Evolutionary conservation across 2,329 filamentous ascomycete genomes (phyloP), one percentile per base, ranked within the genome.

Genomic region (Sarocladium strictum): DNA sequence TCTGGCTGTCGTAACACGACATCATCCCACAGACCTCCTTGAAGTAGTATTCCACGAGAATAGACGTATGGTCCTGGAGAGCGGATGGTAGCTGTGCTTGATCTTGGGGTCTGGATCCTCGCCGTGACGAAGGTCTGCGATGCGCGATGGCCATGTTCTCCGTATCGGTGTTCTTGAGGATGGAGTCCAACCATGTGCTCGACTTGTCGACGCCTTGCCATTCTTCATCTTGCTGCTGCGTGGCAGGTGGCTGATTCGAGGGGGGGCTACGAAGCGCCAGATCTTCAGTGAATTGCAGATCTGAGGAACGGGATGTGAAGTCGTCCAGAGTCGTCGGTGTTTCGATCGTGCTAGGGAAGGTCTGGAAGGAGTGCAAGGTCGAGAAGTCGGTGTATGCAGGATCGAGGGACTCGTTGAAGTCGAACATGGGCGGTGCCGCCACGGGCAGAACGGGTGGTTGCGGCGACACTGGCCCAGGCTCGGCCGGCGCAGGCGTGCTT

Each of bases 31-130:
- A 83, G 2, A 84, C 80, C 56, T 84, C 79, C 60, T 79, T 79
- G 67, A 85, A 85, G 60, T 85, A 85, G 59, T 85, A 82, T 49
- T 84, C 80, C 10, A 85, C 77, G 15, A 85, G 68, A 45, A 79
- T 74, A 47, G 78, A 81, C 3, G 78, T 76, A 17, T 76, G 69
- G 47, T 80, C 59, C 24, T 59, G 58, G 3, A 65, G 60, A 5
- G 49, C 10, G 9, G 21, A 3, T 3, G 43, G 43, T 27, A 47
- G n/a, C n/a, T 47, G 43, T 47, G 23, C 43, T 12, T n/a, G 7
- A 3, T 47, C 43, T 9, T 29, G 23, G 9, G 12, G 3, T 12
- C 43, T 47, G 23, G 43, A 47, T 11, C 43, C 24, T 27, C 43
- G 43, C 14, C 43, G 43, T 7, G 43, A 47, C n/a, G 43, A 4